Evolutionary conservation across 2,329 filamentous ascomycete genomes (phyloP), one percentile per base, ranked within the genome.

Genomic region (Xylaria sp.): DNA sequence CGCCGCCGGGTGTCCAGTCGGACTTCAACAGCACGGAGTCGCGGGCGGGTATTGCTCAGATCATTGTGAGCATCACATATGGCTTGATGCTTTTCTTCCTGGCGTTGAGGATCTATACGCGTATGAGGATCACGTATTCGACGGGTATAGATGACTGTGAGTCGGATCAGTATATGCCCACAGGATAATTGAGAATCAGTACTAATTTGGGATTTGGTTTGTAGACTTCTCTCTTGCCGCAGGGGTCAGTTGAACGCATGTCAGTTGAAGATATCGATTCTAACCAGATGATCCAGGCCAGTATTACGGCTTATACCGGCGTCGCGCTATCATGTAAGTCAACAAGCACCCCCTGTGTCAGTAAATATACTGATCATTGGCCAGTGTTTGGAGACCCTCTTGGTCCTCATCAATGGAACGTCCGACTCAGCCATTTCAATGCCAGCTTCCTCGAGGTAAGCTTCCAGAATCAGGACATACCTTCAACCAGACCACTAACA

Each of bases 351-450:
- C n/a, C 3, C n/a, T 30, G 2, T 59, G 19, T 52, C 30, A 1
- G 3, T 52, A 44, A 3, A n/a, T 1, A 8, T 60, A 55, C 48
- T 61, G 6, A 65, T 46, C 7, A 9, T n/a, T 16, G 62, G 5
- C 11, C 39, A 68, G 66, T 63, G 19, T 60, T 65, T 9, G 59
- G 58, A 11, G 13, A 54, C 16, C 59, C 63, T 4, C 48, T 67
- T 0, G 65, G 65, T 5, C 62, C 53, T 4, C 66, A 68, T 56
- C 64, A 68, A 54, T 68, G 66, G 66, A 46, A 68, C 35, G 62
- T 67, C 3, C 63, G 58, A 48, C 54, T 65, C 13, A 63, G 59
- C 8, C 34, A 59, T 37, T 56, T 63, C 37, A 52, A 62, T 16
- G 52, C 49, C 4, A 59, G 52, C 9, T 57, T 65, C 34, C 44